Evolutionary conservation across 2,329 filamentous ascomycete species (phyloP), one percentile per base, ranked within the genome.

Genomic region (Fusarium sp.): DNA sequence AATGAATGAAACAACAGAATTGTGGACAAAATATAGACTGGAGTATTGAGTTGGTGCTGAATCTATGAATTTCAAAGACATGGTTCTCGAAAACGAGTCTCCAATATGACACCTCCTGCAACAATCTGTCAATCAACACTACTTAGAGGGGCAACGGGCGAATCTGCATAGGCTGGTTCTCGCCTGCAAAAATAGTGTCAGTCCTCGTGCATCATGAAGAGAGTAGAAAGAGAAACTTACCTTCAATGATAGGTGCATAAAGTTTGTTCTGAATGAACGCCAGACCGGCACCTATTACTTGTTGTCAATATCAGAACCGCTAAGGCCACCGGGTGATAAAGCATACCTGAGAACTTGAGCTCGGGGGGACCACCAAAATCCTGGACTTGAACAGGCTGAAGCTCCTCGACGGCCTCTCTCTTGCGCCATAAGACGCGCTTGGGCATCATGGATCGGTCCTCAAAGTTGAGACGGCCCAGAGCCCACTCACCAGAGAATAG

Each of bases 301-400:
- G 1, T 5, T 19, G 8, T 68, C 4, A 68, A 43, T 3, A 12
- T 37, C 11, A 30, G 2, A 21, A 1, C 1, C 7, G 8, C 7
- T 6, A 2, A 16, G 3, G 25, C 1, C 6, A 7, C 4, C 8
- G 2, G 3, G 3, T n/a, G 6, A 32, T 16, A 4, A 3, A 10
- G 2, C n/a, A 13, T 47, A 73, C 71, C 70, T n/a, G 13, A 23
- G 5, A 73, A 60, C 0, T 16, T 71, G 11, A 73, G n/a, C 28
- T 63, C 30, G 2, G 11, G 28, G 7, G 53, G 44, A 4, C 18
- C 9, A 5, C 15, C 64, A 4, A 18, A 11, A 1, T 40, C 1
- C 9, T 30, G 3, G 10, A 61, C n/a, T 0, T 19, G 25, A 2
- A 60, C 32, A 3, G 70, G 70, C 23, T 60, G 70, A 5, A 73